Conservation (phyloP, 139 green algal species). For the Volvox africanus region DNA sequence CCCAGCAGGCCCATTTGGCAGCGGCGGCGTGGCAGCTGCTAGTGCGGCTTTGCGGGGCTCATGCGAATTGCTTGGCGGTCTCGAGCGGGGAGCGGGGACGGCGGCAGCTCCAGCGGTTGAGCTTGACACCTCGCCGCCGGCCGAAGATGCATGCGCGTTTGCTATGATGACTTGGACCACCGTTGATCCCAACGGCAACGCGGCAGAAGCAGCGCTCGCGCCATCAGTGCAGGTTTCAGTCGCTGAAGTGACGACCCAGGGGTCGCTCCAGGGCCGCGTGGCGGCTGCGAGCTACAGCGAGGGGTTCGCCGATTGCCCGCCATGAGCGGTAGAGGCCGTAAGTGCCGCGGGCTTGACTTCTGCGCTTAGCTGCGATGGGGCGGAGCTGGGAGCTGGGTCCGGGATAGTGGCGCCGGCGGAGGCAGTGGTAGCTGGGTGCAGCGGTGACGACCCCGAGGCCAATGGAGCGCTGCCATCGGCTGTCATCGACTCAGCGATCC, state of each 20-base stretch:
- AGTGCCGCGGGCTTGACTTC: neutral
- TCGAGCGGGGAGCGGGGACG: no score
- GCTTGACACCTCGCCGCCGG: no score
- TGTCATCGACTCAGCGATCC: no score
- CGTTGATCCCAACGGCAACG: no score
- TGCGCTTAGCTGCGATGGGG: neutral
- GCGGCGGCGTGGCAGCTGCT: neutral
- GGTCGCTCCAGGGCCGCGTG: neutral
- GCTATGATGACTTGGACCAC: no score
- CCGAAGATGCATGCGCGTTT: no score
- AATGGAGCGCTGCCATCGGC: no score
- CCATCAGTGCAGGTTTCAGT: neutral
- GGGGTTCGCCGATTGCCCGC: neutral
- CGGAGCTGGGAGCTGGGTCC: neutral
- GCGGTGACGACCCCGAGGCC: neutral
- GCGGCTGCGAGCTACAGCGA: neutral
- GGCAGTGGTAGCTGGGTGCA: neutral
- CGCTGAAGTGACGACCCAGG: neutral
- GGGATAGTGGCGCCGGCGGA: no score
- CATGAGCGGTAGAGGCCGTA: neutral
- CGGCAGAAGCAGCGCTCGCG: no score
- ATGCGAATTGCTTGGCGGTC: no score
- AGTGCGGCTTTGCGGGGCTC: neutral
- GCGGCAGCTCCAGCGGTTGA: no score
- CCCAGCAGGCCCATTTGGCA: neutral